These are phyloP conservation scores for Corylus avellana DNA, from an alignment of 306 rosid species.

Conservation along the genomic window DNA sequence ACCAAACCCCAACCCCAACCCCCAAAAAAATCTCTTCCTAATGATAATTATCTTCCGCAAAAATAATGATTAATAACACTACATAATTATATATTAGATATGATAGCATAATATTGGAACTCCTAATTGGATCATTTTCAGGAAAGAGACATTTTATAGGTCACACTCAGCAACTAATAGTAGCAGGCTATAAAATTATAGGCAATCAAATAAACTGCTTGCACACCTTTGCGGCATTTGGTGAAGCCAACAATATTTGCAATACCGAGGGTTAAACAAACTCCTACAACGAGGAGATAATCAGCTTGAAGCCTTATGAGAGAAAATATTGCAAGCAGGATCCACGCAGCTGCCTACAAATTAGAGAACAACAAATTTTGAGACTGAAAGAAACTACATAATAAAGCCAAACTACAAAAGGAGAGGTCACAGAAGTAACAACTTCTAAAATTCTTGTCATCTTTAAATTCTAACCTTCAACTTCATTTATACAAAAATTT, in stretches of 20 bases:
- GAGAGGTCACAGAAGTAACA: neutral
- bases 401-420: neutral
- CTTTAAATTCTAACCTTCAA: neutral
- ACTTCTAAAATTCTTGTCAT: neutral
- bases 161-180: neutral
- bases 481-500: neutral
- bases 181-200: conserved; percentile 7
- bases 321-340: conserved; percentile 82
- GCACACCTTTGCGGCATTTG: conserved; percentile 89
- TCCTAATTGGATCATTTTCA: neutral
- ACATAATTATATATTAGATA: neutral
- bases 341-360: conserved; percentile 75
- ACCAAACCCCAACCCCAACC: neutral
- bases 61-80: neutral
- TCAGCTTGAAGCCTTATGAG: conserved; percentile 97
- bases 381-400: neutral
- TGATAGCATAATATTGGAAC: neutral
- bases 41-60: neutral
- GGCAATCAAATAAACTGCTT: conserved; percentile 23
- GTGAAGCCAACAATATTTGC: conserved; percentile 97
- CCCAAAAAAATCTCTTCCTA: neutral
- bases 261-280: conserved; percentile 89
- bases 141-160: neutral
- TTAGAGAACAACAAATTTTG: conserved; percentile 21
- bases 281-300: conserved; percentile 93